Percentiles rank a stretch among this genome's conserved stretches.
Conservation (phyloP, 306 rosid genomes). For the Crotalaria pallida region DNA sequence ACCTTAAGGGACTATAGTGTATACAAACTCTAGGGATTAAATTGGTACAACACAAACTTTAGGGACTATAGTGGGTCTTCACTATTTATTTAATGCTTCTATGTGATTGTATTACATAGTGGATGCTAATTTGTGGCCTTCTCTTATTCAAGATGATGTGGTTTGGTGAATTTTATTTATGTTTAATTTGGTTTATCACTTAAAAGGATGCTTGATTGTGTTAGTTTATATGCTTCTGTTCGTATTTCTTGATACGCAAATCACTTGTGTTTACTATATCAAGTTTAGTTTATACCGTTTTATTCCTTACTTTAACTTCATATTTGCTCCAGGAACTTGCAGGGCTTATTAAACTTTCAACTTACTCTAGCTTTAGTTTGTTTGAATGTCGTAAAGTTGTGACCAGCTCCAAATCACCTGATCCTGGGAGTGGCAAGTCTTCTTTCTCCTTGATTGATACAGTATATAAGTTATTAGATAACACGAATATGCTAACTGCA, state of each 20-base stretch:
- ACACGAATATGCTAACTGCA: constrained; percentile 25
- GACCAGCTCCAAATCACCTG: constrained; percentile 70
- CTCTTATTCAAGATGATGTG: not conserved
- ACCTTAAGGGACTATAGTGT: too few relatives aligned
- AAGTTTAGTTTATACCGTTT: not conserved
- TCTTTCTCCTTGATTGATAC: constrained; percentile 16
- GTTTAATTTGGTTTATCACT: not conserved
- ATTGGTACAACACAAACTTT: too few relatives aligned
- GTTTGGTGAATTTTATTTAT: not conserved
- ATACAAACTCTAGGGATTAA: too few relatives aligned
- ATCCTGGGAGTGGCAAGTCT: constrained; percentile 69
- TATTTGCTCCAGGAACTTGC: constrained; percentile 77
- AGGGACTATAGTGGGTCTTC: too few relatives aligned
- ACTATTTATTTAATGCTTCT: not conserved
- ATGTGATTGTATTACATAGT: not conserved
- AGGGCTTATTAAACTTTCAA: constrained; percentile 72
- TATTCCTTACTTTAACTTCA: constrained; percentile 21
- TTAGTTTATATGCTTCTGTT: constrained; percentile 1
- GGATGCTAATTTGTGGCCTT: not conserved
- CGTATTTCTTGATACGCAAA: constrained; percentile 5
- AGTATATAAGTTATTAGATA: constrained; percentile 8
- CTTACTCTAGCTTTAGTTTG: constrained; percentile 80
- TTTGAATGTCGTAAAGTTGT: constrained; percentile 93
- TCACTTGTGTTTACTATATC: not conserved
- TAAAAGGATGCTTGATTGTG: not conserved